phyloP scores from a whole-genome alignment of 306 rosid genomes.

The Rosa rugosa region DNA sequence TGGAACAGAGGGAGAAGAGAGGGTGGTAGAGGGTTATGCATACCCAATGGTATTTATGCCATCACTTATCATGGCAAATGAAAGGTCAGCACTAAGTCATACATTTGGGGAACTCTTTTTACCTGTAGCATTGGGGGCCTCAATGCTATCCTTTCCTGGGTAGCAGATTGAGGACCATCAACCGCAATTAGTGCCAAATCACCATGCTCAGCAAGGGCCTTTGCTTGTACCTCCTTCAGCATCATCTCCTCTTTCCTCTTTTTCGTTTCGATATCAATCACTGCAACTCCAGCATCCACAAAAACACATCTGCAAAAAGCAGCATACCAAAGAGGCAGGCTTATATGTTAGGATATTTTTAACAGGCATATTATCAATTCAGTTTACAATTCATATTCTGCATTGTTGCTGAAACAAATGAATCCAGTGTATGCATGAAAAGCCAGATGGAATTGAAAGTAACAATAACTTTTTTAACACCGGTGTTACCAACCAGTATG shows the following conservation, averaged over 20 bases:
- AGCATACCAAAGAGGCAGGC: conserved; percentile 17
- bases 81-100: background rate
- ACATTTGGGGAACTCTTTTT: conserved; percentile 18
- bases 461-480: background rate
- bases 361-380: background rate
- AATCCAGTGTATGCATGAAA: background rate
- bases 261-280: conserved; percentile 80
- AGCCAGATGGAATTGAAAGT: background rate
- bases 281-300: conserved; percentile 94
- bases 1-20: background rate
- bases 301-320: conserved; percentile 74
- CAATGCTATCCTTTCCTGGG: conserved; percentile 75
- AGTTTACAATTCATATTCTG: background rate
- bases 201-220: conserved; percentile 84
- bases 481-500: background rate
- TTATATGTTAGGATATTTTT: background rate
- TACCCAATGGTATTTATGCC: background rate
- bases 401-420: background rate
- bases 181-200: conserved; percentile 85
- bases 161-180: conserved; percentile 64
- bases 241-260: conserved; percentile 88
- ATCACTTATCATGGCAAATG: background rate
- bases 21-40: background rate
- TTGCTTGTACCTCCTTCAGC: conserved; percentile 67
- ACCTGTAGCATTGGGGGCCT: conserved; percentile 99